phyloP scores from a whole-genome alignment of 177 flowering plant genomes.

The Tripterygium wilfordii region DNA sequence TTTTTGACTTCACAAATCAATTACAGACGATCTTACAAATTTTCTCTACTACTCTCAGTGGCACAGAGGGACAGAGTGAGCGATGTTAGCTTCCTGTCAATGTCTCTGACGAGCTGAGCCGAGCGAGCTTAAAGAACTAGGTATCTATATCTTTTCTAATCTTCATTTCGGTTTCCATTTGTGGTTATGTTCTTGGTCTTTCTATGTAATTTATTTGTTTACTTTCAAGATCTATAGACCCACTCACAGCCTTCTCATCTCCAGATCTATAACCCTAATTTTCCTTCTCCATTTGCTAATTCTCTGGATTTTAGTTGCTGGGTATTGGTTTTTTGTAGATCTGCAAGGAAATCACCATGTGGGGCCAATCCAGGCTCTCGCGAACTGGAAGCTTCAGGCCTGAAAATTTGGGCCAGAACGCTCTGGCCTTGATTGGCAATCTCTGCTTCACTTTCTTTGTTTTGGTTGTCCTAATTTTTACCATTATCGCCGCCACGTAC shows the following conservation, averaged over 20 bases:
- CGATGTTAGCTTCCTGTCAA: too few relatives aligned
- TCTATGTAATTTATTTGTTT: not conserved
- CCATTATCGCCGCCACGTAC: slow-evolving; percentile 56
- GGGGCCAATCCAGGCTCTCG: slow-evolving; percentile 30
- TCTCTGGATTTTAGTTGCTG: slow-evolving; percentile 6
- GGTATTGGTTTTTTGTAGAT: slow-evolving; percentile 1
- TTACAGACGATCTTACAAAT: too few relatives aligned
- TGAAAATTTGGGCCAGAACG: slow-evolving; percentile 47
- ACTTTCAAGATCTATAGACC: not conserved
- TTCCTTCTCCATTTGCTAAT: not conserved
- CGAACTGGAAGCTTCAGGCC: slow-evolving; percentile 43
- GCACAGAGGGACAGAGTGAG: too few relatives aligned
- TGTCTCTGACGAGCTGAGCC: too few relatives aligned
- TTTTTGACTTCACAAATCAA: too few relatives aligned
- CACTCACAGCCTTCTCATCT: too few relatives aligned
- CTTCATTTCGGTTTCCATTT: too few relatives aligned
- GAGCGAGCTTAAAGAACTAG: too few relatives aligned
- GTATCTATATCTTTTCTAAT: too few relatives aligned
- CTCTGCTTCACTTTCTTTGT: slow-evolving; percentile 44
- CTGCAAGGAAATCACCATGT: slow-evolving; percentile 17
- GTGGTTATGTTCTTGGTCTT: not conserved
- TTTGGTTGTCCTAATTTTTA: slow-evolving; percentile 41
- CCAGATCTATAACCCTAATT: not conserved
- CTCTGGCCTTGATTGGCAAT: slow-evolving; percentile 40
- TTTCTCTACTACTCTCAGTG: too few relatives aligned